phyloP scores from a whole-genome alignment of 2,329 filamentous ascomycete genomes.

The Sarocladiaceae sp. region DNA sequence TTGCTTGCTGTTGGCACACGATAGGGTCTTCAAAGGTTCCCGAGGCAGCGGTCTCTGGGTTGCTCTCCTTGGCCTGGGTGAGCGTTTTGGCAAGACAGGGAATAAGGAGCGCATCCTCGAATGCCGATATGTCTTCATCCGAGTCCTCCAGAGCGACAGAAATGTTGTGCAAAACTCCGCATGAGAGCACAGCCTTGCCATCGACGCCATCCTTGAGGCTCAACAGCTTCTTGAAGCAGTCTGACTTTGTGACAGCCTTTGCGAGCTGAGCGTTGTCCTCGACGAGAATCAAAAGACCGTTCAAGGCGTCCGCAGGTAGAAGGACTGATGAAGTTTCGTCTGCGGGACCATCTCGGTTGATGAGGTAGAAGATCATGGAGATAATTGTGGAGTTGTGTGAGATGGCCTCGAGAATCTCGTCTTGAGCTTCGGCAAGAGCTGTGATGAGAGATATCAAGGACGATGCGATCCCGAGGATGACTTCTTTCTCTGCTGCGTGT shows the following conservation, averaged over 20 bases:
- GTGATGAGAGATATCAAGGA: constrained; percentile 50
- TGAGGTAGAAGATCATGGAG: constrained; percentile 51
- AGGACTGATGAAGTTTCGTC: neutral
- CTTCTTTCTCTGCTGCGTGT: constrained; percentile 49
- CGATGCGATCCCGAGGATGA: constrained; percentile 49
- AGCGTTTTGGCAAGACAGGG: constrained; percentile 31
- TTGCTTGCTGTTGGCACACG: constrained; percentile 48
- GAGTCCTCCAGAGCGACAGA: constrained; percentile 37
- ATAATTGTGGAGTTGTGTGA: constrained; percentile 44
- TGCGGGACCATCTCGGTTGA: constrained; percentile 32
- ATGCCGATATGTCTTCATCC: constrained; percentile 16
- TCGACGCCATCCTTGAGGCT: constrained; percentile 43
- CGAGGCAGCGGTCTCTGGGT: constrained; percentile 24
- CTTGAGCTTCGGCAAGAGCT: constrained; percentile 53
- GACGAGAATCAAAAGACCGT: constrained; percentile 52
- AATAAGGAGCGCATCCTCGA: constrained; percentile 30
- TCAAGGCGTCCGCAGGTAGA: constrained; percentile 37
- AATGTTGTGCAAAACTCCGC: constrained; percentile 59
- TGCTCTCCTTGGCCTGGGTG: constrained; percentile 19
- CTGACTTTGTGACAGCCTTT: constrained; percentile 47
- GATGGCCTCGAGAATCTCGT: constrained; percentile 55
- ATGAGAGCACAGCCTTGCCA: constrained; percentile 51
- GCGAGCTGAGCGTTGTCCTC: constrained; percentile 56
- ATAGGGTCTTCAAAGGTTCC: constrained; percentile 26
- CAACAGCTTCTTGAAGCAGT: constrained; percentile 46